A percentile compares a stretch with the other conserved stretches of the same genome.
Evolutionary conservation across 306 rosid genomes (phyloP).

Genomic region (Prosopis cineraria): DNA sequence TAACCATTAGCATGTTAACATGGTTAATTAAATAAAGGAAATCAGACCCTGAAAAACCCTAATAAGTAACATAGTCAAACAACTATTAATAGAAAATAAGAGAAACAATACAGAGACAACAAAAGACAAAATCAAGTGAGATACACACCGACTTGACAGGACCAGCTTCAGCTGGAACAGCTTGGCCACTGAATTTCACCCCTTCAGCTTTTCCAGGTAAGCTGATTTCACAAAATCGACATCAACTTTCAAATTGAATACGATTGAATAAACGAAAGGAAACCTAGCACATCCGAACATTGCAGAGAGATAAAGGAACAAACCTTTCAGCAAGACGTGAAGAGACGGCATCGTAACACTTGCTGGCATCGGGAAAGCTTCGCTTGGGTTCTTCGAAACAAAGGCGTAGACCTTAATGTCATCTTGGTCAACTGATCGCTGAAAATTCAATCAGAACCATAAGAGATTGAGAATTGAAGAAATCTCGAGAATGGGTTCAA

Average conservation of each 20-base stretch:
- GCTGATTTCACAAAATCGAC: slow-evolving; percentile 34
- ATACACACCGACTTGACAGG: slow-evolving; percentile 49
- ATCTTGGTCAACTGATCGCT: slow-evolving; percentile 73
- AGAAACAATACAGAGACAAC: neutral
- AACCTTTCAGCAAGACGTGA: slow-evolving; percentile 64
- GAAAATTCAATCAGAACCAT: slow-evolving; percentile 20
- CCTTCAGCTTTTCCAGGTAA: slow-evolving; percentile 83
- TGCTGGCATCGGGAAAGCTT: too few relatives aligned
- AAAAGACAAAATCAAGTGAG: neutral
- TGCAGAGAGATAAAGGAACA: neutral
- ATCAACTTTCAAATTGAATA: neutral
- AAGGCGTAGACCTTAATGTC: slow-evolving; percentile 75
- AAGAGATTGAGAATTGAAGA: slow-evolving; percentile 17
- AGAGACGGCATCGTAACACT: too few relatives aligned
- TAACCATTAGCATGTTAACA: neutral
- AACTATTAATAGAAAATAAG: neutral
- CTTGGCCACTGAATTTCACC: slow-evolving; percentile 49
- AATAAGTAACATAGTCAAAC: neutral
- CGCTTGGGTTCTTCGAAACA: too few relatives aligned
- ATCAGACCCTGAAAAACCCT: neutral
- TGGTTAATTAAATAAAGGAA: neutral
- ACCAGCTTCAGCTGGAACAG: slow-evolving; percentile 26
- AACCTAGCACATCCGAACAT: neutral
- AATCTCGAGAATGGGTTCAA: neutral
- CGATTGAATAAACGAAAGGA: neutral